Evolutionary conservation across 176 grass and related monocot genomes (phyloP).

Genomic region (Rhipidocladum racemiflorum): DNA sequence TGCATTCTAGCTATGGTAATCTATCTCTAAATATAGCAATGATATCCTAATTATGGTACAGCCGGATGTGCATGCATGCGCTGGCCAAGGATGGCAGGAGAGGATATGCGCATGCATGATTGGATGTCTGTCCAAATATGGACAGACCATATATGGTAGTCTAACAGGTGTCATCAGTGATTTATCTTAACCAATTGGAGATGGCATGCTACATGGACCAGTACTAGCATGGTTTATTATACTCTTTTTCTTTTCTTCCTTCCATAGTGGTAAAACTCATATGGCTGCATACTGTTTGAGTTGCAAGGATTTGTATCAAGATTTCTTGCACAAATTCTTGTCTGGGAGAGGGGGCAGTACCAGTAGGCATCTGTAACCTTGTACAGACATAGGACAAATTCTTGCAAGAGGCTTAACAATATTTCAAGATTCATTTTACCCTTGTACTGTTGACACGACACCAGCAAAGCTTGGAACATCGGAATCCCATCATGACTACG

Average conservation of each 20-base stretch:
- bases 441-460: constrained; percentile 1
- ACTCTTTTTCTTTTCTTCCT: neutral
- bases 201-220: neutral
- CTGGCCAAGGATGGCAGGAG: no score
- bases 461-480: neutral
- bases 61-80: no score
- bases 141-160: no score
- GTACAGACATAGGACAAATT: neutral
- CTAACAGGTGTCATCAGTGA: no score
- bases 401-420: neutral
- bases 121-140: no score
- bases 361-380: neutral
- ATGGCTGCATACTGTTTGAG: neutral
- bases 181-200: neutral
- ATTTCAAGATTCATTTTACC: neutral
- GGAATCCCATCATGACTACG: neutral
- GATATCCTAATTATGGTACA: no score
- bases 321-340: constrained; percentile 5
- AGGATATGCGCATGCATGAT: no score
- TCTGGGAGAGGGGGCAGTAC: neutral
- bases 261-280: neutral
- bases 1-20: no score
- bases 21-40: no score
- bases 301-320: neutral
- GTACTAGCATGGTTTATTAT: neutral